Conservation (phyloP, 1,284 basidiomycete genomes). For the Ganoderma lucidum region DNA sequence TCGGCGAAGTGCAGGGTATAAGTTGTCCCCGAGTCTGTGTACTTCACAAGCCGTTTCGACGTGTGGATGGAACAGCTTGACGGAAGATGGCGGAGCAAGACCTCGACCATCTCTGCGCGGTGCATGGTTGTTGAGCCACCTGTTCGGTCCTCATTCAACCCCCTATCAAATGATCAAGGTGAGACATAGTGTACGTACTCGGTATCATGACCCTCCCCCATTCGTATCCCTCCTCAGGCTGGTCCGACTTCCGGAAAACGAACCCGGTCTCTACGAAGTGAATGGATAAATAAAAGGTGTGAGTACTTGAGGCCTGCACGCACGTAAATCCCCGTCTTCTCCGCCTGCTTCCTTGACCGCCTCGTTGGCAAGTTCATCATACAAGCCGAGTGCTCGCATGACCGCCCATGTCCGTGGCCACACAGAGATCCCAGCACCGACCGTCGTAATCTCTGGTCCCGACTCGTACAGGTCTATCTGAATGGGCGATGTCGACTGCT, state of each 20-base stretch:
- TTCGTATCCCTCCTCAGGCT: conserved; percentile 27
- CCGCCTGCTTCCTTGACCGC: conserved; percentile 29
- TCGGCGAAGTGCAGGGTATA: conserved; percentile 33
- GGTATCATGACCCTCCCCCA: conserved; percentile 26
- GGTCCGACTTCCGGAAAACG: conserved; percentile 34
- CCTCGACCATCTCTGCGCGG: conserved; percentile 44
- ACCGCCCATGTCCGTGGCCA: conserved; percentile 51
- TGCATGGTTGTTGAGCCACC: conserved; percentile 45
- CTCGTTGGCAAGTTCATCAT: conserved; percentile 40
- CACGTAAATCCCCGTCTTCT: conserved; percentile 9
- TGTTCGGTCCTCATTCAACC: conserved; percentile 21
- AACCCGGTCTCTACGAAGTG: conserved; percentile 26
- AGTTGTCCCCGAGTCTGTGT: conserved; percentile 26
- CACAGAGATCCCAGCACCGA: conserved; percentile 47
- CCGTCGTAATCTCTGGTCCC: conserved; percentile 43
- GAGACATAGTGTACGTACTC: conserved; percentile 15
- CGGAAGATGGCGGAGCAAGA: conserved; percentile 42
- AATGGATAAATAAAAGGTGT: too few relatives aligned
- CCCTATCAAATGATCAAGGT: too few relatives aligned
- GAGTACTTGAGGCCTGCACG: conserved; percentile 1
- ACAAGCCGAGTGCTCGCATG: conserved; percentile 45
- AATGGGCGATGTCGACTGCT: conserved; percentile 35
- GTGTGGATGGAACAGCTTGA: conserved; percentile 44
- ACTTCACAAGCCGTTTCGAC: conserved; percentile 42
- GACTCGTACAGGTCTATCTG: conserved; percentile 47